phyloP scores from a whole-genome alignment of 2,329 filamentous ascomycete species.

The Zalaria sp. region DNA sequence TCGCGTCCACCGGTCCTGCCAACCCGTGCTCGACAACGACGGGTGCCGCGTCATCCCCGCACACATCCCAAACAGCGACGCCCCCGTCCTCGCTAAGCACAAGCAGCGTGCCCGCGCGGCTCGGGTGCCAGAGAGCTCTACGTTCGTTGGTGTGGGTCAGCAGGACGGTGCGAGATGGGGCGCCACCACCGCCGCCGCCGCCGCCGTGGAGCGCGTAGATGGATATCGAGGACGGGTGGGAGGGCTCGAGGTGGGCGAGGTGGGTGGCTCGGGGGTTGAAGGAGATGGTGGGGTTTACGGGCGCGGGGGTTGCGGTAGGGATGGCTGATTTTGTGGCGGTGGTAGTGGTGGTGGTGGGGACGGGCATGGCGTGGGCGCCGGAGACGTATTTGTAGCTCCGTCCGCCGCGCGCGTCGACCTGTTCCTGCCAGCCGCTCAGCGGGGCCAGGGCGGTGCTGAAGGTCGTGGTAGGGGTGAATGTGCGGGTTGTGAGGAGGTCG shows the following conservation, averaged over 20 bases:
- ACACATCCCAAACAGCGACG: slow-evolving; percentile 1
- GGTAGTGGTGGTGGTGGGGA: too few relatives aligned
- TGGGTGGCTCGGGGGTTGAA: too few relatives aligned
- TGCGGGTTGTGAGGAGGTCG: slow-evolving; percentile 22
- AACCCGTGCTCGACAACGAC: slow-evolving; percentile 1
- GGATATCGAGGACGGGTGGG: neutral
- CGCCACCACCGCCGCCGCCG: neutral
- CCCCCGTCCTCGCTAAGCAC: slow-evolving; percentile 17
- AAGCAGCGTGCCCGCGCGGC: slow-evolving; percentile 20
- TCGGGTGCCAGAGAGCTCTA: slow-evolving; percentile 28
- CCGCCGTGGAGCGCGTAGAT: neutral
- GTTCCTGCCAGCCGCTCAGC: neutral
- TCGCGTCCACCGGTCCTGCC: slow-evolving; percentile 2
- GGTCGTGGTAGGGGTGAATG: slow-evolving; percentile 15
- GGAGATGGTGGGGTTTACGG: too few relatives aligned
- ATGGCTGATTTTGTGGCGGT: too few relatives aligned
- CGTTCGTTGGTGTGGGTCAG: slow-evolving; percentile 31
- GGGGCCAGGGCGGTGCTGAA: slow-evolving; percentile 8
- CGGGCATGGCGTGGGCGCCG: too few relatives aligned
- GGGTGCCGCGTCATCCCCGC: neutral
- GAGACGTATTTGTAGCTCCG: too few relatives aligned
- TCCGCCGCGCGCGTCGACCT: neutral
- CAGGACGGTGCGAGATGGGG: slow-evolving; percentile 6
- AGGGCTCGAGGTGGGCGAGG: too few relatives aligned
- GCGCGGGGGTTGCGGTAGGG: too few relatives aligned